phyloP scores from a whole-genome alignment of 2,329 filamentous ascomycete species.

The Penicillium griseofulvum region DNA sequence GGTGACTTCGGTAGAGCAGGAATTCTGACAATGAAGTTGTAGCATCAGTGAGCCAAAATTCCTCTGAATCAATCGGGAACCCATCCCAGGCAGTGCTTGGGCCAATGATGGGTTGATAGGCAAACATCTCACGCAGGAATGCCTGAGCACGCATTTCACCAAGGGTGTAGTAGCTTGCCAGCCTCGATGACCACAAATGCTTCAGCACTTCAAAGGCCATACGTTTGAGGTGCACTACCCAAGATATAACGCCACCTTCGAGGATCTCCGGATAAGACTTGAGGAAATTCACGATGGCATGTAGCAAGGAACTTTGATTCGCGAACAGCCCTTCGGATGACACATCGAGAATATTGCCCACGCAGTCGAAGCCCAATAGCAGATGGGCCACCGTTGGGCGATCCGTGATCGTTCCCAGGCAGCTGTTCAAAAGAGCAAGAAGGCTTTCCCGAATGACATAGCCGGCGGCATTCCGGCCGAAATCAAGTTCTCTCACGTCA shows the following conservation, averaged over 20 bases:
- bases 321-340: slow-evolving; percentile 69
- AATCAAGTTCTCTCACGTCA: slow-evolving; percentile 68
- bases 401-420: slow-evolving; percentile 69
- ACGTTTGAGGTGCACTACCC: slow-evolving; percentile 67
- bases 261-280: slow-evolving; percentile 66
- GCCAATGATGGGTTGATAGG: slow-evolving; percentile 68
- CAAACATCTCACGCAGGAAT: slow-evolving; percentile 73
- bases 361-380: slow-evolving; percentile 81
- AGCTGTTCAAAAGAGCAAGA: slow-evolving; percentile 79
- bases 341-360: slow-evolving; percentile 66
- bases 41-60: slow-evolving; percentile 68
- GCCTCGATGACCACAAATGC: slow-evolving; percentile 76
- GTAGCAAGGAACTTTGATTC: slow-evolving; percentile 73
- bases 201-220: slow-evolving; percentile 71
- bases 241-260: slow-evolving; percentile 60
- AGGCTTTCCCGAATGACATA: slow-evolving; percentile 83
- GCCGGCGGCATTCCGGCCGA: slow-evolving; percentile 65
- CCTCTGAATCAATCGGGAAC: slow-evolving; percentile 55
- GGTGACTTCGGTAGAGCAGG: slow-evolving; percentile 70
- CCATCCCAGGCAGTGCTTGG: slow-evolving; percentile 73
- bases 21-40: slow-evolving; percentile 73
- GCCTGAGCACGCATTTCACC: slow-evolving; percentile 76
- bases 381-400: slow-evolving; percentile 87
- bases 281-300: slow-evolving; percentile 71
- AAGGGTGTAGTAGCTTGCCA: slow-evolving; percentile 73